Evolutionary conservation across 345 rosid species (phyloP), one percentile per base, ranked within the genome.

Genomic region (Murraya paniculata): DNA sequence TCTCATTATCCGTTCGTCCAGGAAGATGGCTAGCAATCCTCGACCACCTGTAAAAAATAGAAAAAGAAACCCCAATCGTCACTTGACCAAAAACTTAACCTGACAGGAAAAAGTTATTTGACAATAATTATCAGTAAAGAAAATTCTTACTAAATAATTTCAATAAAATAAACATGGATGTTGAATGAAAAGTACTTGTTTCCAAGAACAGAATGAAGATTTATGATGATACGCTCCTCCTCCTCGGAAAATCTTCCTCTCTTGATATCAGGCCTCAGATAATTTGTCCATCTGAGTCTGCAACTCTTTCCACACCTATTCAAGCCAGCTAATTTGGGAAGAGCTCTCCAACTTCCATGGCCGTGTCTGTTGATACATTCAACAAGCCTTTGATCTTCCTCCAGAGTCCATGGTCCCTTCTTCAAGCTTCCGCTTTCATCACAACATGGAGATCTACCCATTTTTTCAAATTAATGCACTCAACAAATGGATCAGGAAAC

Each of bases 241-340:
- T 91, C 95, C 11, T 89, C 87, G 14, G 93, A 80, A 82, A 94
- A 91, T 39, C 84, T 86, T 16, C 98, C 98, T 81, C 98, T 82
- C 82, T 88, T 89, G 76, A 94, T 94, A 81, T 94, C 97, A 33
- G 98, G 97, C 53, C 98, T 91, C 58, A 94, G 88, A 81, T 94
- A 94, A 85, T 94, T 94, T 75, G 88, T 93, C 98, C 98, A 93
- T 64, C 98, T 81, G 2, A 94, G 88, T 22, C 98, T 84, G 82
- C 98, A 94, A 78, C 98, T 94, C 80, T 94, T 94, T 4, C 98
- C 98, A 70, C 98, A 91, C 61, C 98, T 87, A 86, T 90, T 91
- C 38, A 94, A 82, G 3, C 98, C 98, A 27, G 97, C 97, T 27
- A 73, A 87, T 82, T 81, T 87, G 5, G 97, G 94, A 62, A 92